phyloP scores from a whole-genome alignment of 371 early-diverging fungal species.

The Capillidium rhysosporum region DNA sequence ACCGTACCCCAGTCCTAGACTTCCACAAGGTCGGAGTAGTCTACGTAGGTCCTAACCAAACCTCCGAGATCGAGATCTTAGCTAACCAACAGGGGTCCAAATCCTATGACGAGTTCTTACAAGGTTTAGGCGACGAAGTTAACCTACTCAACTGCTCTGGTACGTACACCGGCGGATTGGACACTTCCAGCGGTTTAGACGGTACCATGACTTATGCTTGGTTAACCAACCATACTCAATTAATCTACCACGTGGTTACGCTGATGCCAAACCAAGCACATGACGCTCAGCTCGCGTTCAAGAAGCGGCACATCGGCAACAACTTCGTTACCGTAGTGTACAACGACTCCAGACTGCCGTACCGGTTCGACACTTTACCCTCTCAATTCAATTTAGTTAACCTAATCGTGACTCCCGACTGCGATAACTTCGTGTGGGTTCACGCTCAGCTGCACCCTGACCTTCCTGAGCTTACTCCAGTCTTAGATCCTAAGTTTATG shows the following conservation, averaged over 20 bases:
- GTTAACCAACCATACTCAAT: slow-evolving; percentile 67
- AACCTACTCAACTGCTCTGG: slow-evolving; percentile 41
- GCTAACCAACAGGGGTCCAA: slow-evolving; percentile 67
- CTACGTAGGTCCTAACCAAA: slow-evolving; percentile 74
- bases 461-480: slow-evolving; percentile 68
- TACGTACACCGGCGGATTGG: slow-evolving; percentile 75
- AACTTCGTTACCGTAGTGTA: slow-evolving; percentile 85
- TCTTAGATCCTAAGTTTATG: slow-evolving; percentile 63
- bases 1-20: slow-evolving; percentile 76
- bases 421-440: slow-evolving; percentile 34
- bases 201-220: slow-evolving; percentile 68
- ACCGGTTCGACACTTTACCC: slow-evolving; percentile 72
- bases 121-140: slow-evolving; percentile 51
- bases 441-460: slow-evolving; percentile 50
- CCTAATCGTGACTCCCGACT: slow-evolving; percentile 53
- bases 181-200: slow-evolving; percentile 61
- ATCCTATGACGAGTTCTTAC: slow-evolving; percentile 61
- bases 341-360: slow-evolving; percentile 67
- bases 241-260: slow-evolving; percentile 80
- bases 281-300: slow-evolving; percentile 54
- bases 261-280: slow-evolving; percentile 72
- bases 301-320: slow-evolving; percentile 93
- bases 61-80: slow-evolving; percentile 62
- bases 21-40: slow-evolving; percentile 88
- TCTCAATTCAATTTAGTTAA: slow-evolving; percentile 90